Evolutionary conservation across 768 basidiomycete genomes (phyloP).

Genomic region (Candolleomyces efflorescens): DNA sequence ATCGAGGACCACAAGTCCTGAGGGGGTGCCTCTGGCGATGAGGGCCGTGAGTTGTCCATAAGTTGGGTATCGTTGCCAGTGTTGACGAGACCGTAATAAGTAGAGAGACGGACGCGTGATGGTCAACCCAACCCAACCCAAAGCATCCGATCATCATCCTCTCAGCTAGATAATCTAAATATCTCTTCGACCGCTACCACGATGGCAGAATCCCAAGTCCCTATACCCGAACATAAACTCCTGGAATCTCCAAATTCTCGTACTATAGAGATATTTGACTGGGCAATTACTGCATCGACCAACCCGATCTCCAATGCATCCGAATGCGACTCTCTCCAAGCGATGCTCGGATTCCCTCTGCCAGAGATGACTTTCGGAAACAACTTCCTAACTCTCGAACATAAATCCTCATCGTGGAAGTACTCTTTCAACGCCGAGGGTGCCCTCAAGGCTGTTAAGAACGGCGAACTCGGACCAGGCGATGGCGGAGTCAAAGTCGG

Average conservation of each 20-base stretch:
- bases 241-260: conserved; percentile 68
- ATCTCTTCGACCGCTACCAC: conserved; percentile 12
- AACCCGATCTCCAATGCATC: conserved; percentile 76
- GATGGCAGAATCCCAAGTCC: conserved; percentile 37
- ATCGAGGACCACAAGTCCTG: conserved; percentile 93
- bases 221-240: conserved; percentile 58
- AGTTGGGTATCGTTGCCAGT: neutral
- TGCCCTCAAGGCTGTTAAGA: conserved; percentile 70
- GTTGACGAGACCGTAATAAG: neutral
- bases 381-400: conserved; percentile 68
- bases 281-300: conserved; percentile 68
- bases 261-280: conserved; percentile 61
- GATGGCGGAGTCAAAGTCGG: conserved; percentile 94
- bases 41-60: conserved; percentile 50
- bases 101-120: neutral
- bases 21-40: conserved; percentile 70
- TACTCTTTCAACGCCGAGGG: conserved; percentile 63
- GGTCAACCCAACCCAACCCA: neutral
- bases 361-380: conserved; percentile 98
- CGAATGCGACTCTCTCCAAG: conserved; percentile 68
- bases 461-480: conserved; percentile 68
- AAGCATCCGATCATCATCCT: neutral
- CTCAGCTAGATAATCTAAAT: neutral
- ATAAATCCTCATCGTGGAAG: conserved; percentile 58
- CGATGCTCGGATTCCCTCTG: conserved; percentile 66